Conservation (phyloP, 116 monocot genomes). For the Dioscorea cayenensis region DNA sequence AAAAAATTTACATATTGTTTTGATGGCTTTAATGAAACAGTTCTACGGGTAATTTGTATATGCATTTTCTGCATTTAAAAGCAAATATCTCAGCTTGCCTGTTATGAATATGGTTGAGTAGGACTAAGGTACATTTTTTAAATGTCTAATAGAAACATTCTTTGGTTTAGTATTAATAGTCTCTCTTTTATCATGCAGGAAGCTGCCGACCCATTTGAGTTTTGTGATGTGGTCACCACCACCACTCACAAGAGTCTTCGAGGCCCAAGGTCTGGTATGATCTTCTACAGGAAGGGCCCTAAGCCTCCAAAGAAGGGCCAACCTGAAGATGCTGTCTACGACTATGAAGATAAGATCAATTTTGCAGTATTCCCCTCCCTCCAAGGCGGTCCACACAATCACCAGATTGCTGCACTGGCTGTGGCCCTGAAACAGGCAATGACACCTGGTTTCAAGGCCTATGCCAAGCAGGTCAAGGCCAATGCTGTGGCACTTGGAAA, state of each 20-base stretch:
- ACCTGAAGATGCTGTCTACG: slow-evolving; percentile 74
- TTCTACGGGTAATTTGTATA: too few species aligned
- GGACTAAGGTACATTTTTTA: not conserved
- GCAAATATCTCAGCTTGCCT: too few species aligned
- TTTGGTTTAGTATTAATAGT: not conserved
- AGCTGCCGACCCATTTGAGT: slow-evolving; percentile 86
- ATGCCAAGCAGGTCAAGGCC: slow-evolving; percentile 73
- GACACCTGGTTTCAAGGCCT: slow-evolving; percentile 72
- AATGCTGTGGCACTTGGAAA: slow-evolving; percentile 75
- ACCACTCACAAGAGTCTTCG: slow-evolving; percentile 90
- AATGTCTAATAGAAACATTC: not conserved
- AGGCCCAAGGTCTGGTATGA: slow-evolving; percentile 95
- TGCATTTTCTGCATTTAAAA: too few species aligned
- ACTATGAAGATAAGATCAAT: slow-evolving; percentile 90
- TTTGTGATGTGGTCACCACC: slow-evolving; percentile 83
- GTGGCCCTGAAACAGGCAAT: slow-evolving; percentile 74
- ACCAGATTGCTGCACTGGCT: slow-evolving; percentile 89
- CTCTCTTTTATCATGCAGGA: slow-evolving; percentile 34
- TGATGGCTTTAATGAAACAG: too few species aligned
- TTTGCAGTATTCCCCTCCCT: slow-evolving; percentile 92
- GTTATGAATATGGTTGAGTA: too few species aligned
- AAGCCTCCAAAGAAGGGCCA: slow-evolving; percentile 94
- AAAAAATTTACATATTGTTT: too few species aligned
- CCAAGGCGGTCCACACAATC: slow-evolving; percentile 96
- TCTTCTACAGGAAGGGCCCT: slow-evolving; percentile 95